Conservation (phyloP, 768 basidiomycete genomes). For the Rhodocollybia butyracea region DNA sequence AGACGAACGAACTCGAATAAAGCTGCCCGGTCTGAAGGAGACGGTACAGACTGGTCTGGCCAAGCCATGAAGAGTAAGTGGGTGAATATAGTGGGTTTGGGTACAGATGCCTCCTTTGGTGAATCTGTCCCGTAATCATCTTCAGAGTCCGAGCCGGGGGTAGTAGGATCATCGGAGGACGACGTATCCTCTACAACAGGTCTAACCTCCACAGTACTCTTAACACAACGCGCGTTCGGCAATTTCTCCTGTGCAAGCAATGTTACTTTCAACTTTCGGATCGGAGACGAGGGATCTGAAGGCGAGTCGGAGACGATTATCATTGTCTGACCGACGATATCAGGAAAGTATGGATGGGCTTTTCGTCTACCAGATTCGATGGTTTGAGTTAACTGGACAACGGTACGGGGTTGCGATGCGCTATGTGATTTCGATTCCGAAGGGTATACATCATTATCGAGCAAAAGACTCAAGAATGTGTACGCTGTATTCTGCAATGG, state of each 20-base stretch:
- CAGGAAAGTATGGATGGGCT: slow-evolving; percentile 77
- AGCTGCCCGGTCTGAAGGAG: too few relatives aligned
- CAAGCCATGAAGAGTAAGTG: too few relatives aligned
- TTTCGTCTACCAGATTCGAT: slow-evolving; percentile 70
- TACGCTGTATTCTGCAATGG: slow-evolving; percentile 69
- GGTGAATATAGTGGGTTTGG: too few relatives aligned
- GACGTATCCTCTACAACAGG: slow-evolving; percentile 6
- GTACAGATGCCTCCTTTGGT: too few relatives aligned
- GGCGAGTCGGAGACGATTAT: slow-evolving; percentile 40
- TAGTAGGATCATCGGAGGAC: too few relatives aligned
- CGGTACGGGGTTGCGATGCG: slow-evolving; percentile 51
- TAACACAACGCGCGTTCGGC: slow-evolving; percentile 56
- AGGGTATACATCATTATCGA: slow-evolving; percentile 51
- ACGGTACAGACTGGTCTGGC: too few relatives aligned
- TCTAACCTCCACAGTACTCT: slow-evolving; percentile 51
- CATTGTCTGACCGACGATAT: slow-evolving; percentile 47
- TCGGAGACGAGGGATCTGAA: slow-evolving; percentile 26
- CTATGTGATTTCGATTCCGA: slow-evolving; percentile 34
- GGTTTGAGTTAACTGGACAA: slow-evolving; percentile 79
- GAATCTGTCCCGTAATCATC: too few relatives aligned
- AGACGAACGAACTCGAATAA: too few relatives aligned
- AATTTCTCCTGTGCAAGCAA: slow-evolving; percentile 44
- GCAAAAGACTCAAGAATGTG: slow-evolving; percentile 70
- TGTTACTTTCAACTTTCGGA: slow-evolving; percentile 44
- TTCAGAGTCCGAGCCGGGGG: too few relatives aligned